Evolutionary conservation across 495 filamentous ascomycete genomes (phyloP).

Genomic region (Evernia prunastri): DNA sequence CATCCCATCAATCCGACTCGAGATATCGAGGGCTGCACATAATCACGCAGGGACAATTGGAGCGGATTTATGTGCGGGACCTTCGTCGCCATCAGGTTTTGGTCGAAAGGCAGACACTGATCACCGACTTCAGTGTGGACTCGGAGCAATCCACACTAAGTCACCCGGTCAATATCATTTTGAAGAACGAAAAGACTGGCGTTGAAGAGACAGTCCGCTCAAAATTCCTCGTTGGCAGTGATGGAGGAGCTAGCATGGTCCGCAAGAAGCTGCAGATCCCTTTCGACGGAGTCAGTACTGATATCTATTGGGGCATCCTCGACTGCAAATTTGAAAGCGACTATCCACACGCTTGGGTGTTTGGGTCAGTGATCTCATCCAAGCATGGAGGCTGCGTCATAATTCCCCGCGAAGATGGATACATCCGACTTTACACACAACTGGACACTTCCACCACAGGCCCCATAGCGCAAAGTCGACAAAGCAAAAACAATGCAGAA

Average conservation of each 20-base stretch:
- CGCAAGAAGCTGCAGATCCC: constrained; percentile 31
- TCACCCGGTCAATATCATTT: constrained; percentile 23
- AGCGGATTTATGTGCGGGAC: constrained; percentile 35
- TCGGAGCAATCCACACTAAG: constrained; percentile 11
- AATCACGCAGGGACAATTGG: constrained; percentile 36
- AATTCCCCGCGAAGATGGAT: constrained; percentile 36
- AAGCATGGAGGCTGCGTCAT: constrained; percentile 36
- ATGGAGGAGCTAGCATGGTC: constrained; percentile 32
- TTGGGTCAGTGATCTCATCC: constrained; percentile 29
- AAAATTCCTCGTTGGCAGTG: constrained; percentile 33
- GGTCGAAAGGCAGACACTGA: constrained; percentile 27
- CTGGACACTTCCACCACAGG: constrained; percentile 3
- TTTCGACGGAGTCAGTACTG: constrained; percentile 36
- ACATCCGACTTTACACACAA: constrained; percentile 31
- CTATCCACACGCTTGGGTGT: constrained; percentile 34
- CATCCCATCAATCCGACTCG: constrained; percentile 34
- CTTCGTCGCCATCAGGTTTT: constrained; percentile 23
- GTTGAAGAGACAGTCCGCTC: constrained; percentile 26
- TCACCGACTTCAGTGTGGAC: constrained; percentile 18
- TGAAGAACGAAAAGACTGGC: constrained; percentile 27
- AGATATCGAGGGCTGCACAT: constrained; percentile 34
- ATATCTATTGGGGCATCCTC: constrained; percentile 40
- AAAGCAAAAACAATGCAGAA: not conserved
- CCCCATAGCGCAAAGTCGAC: not conserved
- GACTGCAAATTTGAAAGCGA: constrained; percentile 36